Evolutionary conservation across 345 rosid genomes (phyloP).

Genomic region (Hibiscus syriacus): DNA sequence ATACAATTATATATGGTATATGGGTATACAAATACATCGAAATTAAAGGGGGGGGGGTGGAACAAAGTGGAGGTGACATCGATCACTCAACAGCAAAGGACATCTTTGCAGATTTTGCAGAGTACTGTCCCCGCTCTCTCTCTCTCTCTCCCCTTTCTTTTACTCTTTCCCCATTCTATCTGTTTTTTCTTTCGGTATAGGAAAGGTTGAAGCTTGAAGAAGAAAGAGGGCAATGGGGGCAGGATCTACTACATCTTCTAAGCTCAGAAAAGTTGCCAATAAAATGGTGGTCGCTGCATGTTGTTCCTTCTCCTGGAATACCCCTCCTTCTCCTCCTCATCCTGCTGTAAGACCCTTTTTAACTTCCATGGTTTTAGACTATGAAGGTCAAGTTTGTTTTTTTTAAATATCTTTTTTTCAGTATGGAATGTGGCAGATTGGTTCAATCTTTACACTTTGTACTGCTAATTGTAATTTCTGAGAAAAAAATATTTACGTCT

Average conservation of each 20-base stretch:
- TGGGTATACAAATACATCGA: not conserved
- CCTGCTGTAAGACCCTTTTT: slow-evolving; percentile 27
- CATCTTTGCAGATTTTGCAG: slow-evolving; percentile 23
- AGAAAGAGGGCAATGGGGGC: slow-evolving; percentile 28
- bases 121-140: slow-evolving; percentile 15
- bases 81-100: not conserved
- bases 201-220: not conserved
- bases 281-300: slow-evolving; percentile 68
- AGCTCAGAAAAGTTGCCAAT: slow-evolving; percentile 54
- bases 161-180: not conserved
- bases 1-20: not conserved
- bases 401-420: not conserved
- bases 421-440: not conserved
- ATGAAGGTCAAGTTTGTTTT: not conserved
- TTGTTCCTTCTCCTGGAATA: slow-evolving; percentile 48
- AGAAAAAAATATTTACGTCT: not conserved
- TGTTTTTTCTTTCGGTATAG: not conserved
- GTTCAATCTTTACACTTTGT: not conserved
- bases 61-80: not conserved
- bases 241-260: slow-evolving; percentile 34
- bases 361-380: not conserved
- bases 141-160: not conserved
- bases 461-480: not conserved
- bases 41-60: no score
- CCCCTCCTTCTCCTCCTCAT: slow-evolving; percentile 27